Base-by-base conservation (phyloP, 495 filamentous ascomycete genomes). In the Penicillium manginii region DNA sequence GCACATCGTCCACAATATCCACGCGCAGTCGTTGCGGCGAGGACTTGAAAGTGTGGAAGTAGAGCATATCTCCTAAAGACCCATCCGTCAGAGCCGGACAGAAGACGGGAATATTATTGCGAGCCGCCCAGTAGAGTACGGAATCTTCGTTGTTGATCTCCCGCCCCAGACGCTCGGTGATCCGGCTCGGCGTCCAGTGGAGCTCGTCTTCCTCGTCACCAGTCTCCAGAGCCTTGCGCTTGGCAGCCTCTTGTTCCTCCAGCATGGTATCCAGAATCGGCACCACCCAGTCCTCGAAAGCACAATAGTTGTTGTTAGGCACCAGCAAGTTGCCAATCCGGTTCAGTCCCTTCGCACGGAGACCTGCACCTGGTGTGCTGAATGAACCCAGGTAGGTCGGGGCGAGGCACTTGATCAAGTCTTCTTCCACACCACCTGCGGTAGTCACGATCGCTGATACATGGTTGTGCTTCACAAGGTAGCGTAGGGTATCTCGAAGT, bases 321-420 rank as follows among this genome's bases (percentile, higher is more conserved):
- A 98, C 94, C n/a, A 97, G 78, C 1, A 98, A 80, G 62, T 98
- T 98, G 50, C 96, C 96, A 61, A 98, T 98, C 14, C 96, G 85
- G 69, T 99, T 98, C 52, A 97, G 81, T 1, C 96, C 94, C 66
- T 91, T 87, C 18, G 82, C 78, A 15, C 94, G 88, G 2, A 98
- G 82, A 15, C 83, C 82, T 19, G 89, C 86, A 3, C 94, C 96
- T 0, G 81, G 71, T 0, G 89, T 86, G 48, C 76, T 78, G 78
- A 98, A 98, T 9, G 88, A 85, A 31, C 91, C 93, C 61, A 97
- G 84, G 69, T 98, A 98, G 10, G 96, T 99, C 18, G 90, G 88
- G 4, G 86, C 94, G 1, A 98, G 85, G 63, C 96, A 98, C 76
- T 99, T 99, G 80, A 98, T 98, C 45, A 99, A 81, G 69, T 98